phyloP scores from a whole-genome alignment of 1,284 basidiomycete genomes.

The Moesziomyces aphidis region DNA sequence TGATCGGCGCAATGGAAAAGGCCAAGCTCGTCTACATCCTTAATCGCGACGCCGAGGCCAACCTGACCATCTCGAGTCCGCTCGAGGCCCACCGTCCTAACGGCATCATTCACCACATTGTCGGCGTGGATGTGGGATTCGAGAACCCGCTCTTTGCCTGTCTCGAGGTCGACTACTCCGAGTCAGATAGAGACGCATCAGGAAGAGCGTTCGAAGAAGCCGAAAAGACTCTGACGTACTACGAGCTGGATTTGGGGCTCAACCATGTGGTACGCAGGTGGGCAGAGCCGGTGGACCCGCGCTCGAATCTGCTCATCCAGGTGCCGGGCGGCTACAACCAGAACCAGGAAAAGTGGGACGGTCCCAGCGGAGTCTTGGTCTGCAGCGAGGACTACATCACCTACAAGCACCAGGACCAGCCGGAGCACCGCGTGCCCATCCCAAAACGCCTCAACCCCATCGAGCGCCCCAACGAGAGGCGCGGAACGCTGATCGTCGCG shows the following conservation, averaged over 20 bases:
- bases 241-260: slow-evolving; percentile 67
- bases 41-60: slow-evolving; percentile 65
- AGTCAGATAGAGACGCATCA: slow-evolving; percentile 63
- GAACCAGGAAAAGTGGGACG: slow-evolving; percentile 64
- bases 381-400: slow-evolving; percentile 67
- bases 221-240: slow-evolving; percentile 64
- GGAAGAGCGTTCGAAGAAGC: slow-evolving; percentile 59
- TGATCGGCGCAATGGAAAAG: slow-evolving; percentile 66
- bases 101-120: slow-evolving; percentile 62
- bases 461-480: slow-evolving; percentile 40
- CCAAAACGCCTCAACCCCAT: slow-evolving; percentile 60
- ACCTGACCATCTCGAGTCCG: slow-evolving; percentile 66
- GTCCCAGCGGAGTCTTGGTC: slow-evolving; percentile 66
- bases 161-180: slow-evolving; percentile 65
- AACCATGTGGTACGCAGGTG: slow-evolving; percentile 67
- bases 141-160: slow-evolving; percentile 67
- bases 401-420: slow-evolving; percentile 65
- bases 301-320: slow-evolving; percentile 60
- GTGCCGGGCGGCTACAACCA: slow-evolving; percentile 67
- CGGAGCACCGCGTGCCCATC: slow-evolving; percentile 66
- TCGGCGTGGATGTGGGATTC: slow-evolving; percentile 66
- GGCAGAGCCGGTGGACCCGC: slow-evolving; percentile 61
- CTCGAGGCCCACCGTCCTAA: slow-evolving; percentile 64
- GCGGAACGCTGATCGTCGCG: slow-evolving; percentile 61
- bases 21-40: slow-evolving; percentile 66